Evolutionary conservation across 139 green algal species (phyloP).

Genomic region (Asterochloris erici): DNA sequence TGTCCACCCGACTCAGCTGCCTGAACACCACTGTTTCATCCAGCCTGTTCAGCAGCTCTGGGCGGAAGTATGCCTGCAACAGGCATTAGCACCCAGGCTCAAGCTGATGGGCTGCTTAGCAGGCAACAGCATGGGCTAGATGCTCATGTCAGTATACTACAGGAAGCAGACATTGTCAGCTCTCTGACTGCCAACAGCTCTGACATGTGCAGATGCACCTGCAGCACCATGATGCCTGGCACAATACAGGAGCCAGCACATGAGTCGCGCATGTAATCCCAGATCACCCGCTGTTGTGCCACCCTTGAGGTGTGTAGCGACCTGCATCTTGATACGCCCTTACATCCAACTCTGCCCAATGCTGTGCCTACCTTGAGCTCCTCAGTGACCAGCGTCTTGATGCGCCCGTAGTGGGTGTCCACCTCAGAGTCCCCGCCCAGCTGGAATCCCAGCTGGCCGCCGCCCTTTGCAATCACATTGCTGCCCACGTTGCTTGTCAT

Average conservation of each 20-base stretch:
- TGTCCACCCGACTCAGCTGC: constrained; percentile 48
- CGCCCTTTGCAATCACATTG: constrained; percentile 57
- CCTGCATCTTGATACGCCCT: no score
- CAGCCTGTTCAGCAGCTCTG: constrained; percentile 81
- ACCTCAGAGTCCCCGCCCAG: constrained; percentile 30
- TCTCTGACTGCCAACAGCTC: no score
- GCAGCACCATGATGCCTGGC: no score
- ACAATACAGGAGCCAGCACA: no score
- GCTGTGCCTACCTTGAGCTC: constrained; percentile 57
- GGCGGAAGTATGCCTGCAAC: constrained; percentile 63
- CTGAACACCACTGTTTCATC: constrained; percentile 87
- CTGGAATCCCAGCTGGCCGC: constrained; percentile 63
- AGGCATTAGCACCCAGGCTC: constrained; percentile 7
- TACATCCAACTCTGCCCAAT: no score
- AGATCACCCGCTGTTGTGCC: no score
- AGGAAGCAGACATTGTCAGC: no score
- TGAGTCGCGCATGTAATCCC: no score
- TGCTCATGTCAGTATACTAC: background rate
- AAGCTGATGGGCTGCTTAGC: background rate
- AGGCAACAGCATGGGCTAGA: constrained; percentile 15
- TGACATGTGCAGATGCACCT: no score
- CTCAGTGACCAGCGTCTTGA: constrained; percentile 73
- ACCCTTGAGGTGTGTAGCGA: no score
- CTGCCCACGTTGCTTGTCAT: constrained; percentile 79
- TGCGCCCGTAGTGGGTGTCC: constrained; percentile 44